Evolutionary conservation across 805 yeast genomes (phyloP).

Genomic region (Ogataea pini): DNA sequence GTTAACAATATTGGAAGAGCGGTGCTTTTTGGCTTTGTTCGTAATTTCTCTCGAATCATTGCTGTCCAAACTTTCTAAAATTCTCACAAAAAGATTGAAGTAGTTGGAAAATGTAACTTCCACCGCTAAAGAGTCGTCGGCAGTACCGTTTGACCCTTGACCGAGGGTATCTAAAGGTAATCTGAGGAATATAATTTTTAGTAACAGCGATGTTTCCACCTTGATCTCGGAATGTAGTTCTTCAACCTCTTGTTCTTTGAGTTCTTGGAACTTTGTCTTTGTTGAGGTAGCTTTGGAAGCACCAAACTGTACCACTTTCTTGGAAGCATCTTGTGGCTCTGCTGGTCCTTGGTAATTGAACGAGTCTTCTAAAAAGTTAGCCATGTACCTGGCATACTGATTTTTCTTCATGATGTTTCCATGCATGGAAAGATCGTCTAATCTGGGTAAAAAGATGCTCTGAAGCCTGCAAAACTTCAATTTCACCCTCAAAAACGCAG

Average conservation of each 20-base stretch:
- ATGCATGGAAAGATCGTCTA: constrained; percentile 32
- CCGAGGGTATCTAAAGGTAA: constrained; percentile 62
- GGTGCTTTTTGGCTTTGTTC: constrained; percentile 43
- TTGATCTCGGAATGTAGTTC: constrained; percentile 34
- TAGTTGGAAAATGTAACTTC: constrained; percentile 68
- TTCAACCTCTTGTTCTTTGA: constrained; percentile 26
- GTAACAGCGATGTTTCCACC: constrained; percentile 57
- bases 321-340: constrained; percentile 35
- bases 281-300: constrained; percentile 4
- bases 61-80: constrained; percentile 46
- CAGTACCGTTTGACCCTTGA: constrained; percentile 37
- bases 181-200: constrained; percentile 56
- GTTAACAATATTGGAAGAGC: constrained; percentile 56
- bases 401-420: constrained; percentile 34
- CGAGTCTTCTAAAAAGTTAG: constrained; percentile 37
- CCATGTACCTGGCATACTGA: constrained; percentile 34
- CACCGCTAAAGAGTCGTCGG: constrained; percentile 28
- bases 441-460: constrained; percentile 27
- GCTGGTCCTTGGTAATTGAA: constrained; percentile 20
- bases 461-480: constrained; percentile 35
- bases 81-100: constrained; percentile 59
- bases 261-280: constrained; percentile 17
- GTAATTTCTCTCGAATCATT: constrained; percentile 13
- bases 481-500: constrained; percentile 31
- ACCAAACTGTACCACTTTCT: constrained; percentile 17